Evolutionary conservation across 805 yeast species (phyloP).

Genomic region (Ogataea pilisensis): DNA sequence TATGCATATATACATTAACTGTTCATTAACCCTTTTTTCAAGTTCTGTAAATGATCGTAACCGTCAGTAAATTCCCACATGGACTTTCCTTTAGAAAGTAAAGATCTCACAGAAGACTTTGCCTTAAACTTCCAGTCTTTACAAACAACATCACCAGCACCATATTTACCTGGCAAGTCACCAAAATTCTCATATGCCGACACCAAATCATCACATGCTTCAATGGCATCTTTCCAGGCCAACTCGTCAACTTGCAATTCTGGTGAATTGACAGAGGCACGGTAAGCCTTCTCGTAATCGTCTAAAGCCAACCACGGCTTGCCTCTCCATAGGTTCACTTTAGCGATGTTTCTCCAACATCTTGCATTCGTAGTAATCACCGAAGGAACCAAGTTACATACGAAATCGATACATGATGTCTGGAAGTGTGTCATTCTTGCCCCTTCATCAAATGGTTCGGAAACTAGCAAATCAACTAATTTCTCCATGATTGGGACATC

Average conservation of each 20-base stretch:
- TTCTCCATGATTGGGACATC: conserved; percentile 75
- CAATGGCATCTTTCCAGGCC: conserved; percentile 77
- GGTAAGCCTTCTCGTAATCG: conserved; percentile 80
- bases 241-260: conserved; percentile 56
- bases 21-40: conserved; percentile 41
- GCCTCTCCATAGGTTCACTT: conserved; percentile 80
- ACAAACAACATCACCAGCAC: conserved; percentile 82
- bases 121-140: conserved; percentile 90
- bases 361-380: conserved; percentile 65
- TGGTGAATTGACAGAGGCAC: conserved; percentile 64
- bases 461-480: conserved; percentile 61
- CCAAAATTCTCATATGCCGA: conserved; percentile 88
- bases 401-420: conserved; percentile 60
- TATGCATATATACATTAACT: too few relatives aligned
- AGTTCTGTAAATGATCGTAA: conserved; percentile 58
- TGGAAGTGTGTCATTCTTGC: conserved; percentile 56
- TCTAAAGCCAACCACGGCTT: conserved; percentile 87
- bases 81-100: conserved; percentile 73
- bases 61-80: conserved; percentile 80
- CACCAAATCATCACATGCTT: conserved; percentile 69
- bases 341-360: conserved; percentile 80
- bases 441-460: conserved; percentile 38
- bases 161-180: conserved; percentile 73
- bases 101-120: conserved; percentile 61
- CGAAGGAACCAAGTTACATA: conserved; percentile 64